phyloP scores from a whole-genome alignment of 2,329 filamentous ascomycete species.

The Sclerotinia trifoliorum region DNA sequence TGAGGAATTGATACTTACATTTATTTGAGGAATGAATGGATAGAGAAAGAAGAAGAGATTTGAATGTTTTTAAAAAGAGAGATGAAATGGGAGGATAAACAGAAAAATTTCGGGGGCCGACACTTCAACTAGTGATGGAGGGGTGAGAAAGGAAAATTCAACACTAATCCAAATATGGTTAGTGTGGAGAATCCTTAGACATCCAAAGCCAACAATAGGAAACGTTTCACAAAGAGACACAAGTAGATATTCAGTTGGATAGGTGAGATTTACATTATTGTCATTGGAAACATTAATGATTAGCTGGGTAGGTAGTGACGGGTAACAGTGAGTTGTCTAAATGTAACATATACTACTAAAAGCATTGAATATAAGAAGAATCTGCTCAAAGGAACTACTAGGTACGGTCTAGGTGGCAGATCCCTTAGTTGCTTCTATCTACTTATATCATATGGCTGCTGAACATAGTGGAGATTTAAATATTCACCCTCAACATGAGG shows the following conservation, averaged over 20 bases:
- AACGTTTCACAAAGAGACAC: slow-evolving; percentile 6
- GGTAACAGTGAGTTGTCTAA: background rate
- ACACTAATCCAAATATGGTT: background rate
- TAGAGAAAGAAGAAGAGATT: background rate
- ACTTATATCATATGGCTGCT: background rate
- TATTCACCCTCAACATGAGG: background rate
- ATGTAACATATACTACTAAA: background rate
- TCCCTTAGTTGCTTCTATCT: too few relatives aligned
- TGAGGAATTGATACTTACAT: slow-evolving; percentile 8
- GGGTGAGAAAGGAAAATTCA: slow-evolving; percentile 19
- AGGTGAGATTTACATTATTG: background rate
- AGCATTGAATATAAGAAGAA: background rate
- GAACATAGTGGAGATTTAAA: background rate
- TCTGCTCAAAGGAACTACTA: background rate
- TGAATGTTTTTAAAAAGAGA: background rate
- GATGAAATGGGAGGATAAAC: background rate
- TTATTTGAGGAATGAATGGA: background rate
- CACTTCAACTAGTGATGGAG: slow-evolving; percentile 5
- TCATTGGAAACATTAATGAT: background rate
- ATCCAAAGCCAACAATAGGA: slow-evolving; percentile 7
- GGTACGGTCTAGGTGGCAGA: too few relatives aligned
- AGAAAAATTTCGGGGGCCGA: slow-evolving; percentile 16
- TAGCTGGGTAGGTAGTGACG: background rate
- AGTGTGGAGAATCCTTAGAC: background rate
- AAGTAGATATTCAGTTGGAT: background rate